These are phyloP conservation scores for Powellomyces hirtus DNA, from an alignment of 192 early-diverging fungal genomes.

Conservation along the genomic window DNA sequence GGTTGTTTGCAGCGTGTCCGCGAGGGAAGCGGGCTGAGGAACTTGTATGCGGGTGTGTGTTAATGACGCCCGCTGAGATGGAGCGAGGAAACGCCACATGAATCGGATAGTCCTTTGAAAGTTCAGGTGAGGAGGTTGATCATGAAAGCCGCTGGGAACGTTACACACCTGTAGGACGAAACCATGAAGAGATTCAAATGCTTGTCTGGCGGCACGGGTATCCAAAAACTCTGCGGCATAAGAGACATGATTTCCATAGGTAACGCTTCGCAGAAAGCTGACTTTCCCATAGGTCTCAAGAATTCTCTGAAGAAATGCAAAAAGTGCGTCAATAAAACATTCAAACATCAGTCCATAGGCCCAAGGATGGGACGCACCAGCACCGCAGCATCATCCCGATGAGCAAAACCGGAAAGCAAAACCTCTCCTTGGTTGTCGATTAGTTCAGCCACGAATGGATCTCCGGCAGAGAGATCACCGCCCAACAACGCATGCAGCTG, in stretches of 20 bases:
- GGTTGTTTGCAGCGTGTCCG: neutral
- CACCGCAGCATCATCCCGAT: conserved; percentile 29
- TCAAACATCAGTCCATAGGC: neutral
- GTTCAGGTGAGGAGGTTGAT: no score
- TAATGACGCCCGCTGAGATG: neutral
- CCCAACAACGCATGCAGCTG: conserved; percentile 19
- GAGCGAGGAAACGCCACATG: conserved; percentile 12
- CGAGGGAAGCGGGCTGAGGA: neutral
- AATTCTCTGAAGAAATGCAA: conserved; percentile 21
- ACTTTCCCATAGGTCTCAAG: conserved; percentile 40
- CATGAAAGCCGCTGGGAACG: neutral
- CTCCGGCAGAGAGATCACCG: neutral
- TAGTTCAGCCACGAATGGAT: conserved; percentile 14
- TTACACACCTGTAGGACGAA: conserved; percentile 30
- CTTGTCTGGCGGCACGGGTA: conserved; percentile 37
- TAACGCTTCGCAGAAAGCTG: conserved; percentile 30
- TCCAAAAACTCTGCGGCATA: conserved; percentile 51
- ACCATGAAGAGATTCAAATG: conserved; percentile 29
- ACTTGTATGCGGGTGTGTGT: neutral
- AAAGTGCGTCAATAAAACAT: neutral
- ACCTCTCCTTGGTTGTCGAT: conserved; percentile 37
- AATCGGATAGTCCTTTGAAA: conserved; percentile 15
- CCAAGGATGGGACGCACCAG: conserved; percentile 27
- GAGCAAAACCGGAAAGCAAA: conserved; percentile 6
- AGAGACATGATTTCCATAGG: neutral